Evolutionary conservation across 352 stramenopile species (phyloP).

Genomic region (Phytophthora capsici): DNA sequence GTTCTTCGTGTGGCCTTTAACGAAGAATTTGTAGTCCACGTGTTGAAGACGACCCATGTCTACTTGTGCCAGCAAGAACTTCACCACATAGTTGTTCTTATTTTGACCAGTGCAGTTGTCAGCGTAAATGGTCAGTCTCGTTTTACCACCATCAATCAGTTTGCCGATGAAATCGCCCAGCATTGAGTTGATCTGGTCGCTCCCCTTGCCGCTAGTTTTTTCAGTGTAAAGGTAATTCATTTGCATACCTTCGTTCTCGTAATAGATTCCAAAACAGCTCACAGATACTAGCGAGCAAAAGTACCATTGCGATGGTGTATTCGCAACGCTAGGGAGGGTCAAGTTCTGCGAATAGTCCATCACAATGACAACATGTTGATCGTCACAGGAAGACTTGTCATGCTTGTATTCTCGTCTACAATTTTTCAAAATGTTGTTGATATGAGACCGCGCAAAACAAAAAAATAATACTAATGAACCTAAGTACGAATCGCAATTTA

Average conservation of each 20-base stretch:
- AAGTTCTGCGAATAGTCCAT: slow-evolving; percentile 35
- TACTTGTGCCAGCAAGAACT: too few relatives aligned
- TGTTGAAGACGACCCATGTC: too few relatives aligned
- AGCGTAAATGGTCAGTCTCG: too few relatives aligned
- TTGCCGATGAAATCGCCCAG: slow-evolving; percentile 3
- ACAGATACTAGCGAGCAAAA: slow-evolving; percentile 22
- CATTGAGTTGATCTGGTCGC: slow-evolving; percentile 30
- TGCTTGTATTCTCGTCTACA: slow-evolving; percentile 20
- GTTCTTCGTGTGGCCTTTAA: too few relatives aligned
- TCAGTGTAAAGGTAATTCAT: slow-evolving; percentile 29
- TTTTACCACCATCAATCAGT: too few relatives aligned
- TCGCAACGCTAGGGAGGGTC: slow-evolving; percentile 10
- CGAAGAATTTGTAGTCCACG: too few relatives aligned
- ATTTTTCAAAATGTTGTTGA: too few relatives aligned
- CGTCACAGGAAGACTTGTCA: background rate
- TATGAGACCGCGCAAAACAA: too few relatives aligned
- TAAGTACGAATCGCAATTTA: too few relatives aligned
- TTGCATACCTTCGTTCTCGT: slow-evolving; percentile 11
- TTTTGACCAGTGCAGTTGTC: too few relatives aligned
- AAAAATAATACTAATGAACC: too few relatives aligned
- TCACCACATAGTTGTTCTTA: too few relatives aligned
- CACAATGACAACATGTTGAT: slow-evolving; percentile 11
- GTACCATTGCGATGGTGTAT: slow-evolving; percentile 23
- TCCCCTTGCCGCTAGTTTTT: slow-evolving; percentile 16
- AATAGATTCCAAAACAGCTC: slow-evolving; percentile 18